Evolutionary conservation across 495 filamentous ascomycete genomes (phyloP), one percentile per base, ranked within the genome.

Genomic region (Penicillium tannophilum): DNA sequence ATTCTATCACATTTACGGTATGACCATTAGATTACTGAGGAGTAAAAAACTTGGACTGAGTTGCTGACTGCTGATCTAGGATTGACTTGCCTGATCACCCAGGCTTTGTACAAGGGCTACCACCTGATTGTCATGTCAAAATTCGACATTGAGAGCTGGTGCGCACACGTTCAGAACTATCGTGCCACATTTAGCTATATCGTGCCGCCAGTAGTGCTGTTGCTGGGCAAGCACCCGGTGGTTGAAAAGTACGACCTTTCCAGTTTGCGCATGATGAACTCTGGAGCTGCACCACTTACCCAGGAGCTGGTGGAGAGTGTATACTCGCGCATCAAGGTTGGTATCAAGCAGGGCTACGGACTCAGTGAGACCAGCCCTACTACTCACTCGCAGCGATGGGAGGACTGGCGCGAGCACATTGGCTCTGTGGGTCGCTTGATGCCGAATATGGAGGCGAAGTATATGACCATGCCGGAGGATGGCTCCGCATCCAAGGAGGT

Each of bases 1-100:
- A 0, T 97, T 98, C 69, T 97, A 92, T 75, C 93, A 98, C 72
- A 94, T 97, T 59, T 98, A 97, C 64, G 90, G 90, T 83, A 69
- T 35, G 77, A 26, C 24, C 4, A 5, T 17, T 33, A 28, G 8
- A 19, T 23, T 45, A 17, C 11, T 12, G 17, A 24, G 17, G 17
- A 36, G 6, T 86, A 88, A 59, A 79, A 70, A 44, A 65, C 33
- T 36, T 36, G 10, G 88, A 30, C 62, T 92, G 28, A 87, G 28
- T 28, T 3, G 6, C 84, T 30, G 82, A 93, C 59, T 66, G n/a
- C 82, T 88, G 4, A 14, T 36, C 39, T 91, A 97, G 90, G 90
- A 71, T 64, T 70, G 73, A 88, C 79, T 7, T 85, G 81, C 55
- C 71, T 90, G 5, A 71, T 92, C 35, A 87, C 90, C 61, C 78